Percentiles rank a stretch among this genome's conserved stretches.
phyloP scores from a whole-genome alignment of 106 monocot genomes.

The Dioscorea zingiberensis region DNA sequence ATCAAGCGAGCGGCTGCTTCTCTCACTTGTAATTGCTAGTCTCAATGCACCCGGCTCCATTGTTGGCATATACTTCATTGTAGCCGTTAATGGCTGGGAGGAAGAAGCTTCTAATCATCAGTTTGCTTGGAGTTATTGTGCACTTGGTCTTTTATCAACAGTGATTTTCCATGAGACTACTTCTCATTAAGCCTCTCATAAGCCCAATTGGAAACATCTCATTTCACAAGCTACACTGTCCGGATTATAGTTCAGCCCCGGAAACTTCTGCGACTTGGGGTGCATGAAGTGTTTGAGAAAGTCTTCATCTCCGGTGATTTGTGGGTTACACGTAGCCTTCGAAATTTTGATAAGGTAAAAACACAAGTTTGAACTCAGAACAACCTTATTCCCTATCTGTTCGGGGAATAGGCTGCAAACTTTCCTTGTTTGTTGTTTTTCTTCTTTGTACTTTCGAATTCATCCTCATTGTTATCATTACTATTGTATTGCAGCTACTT shows the following conservation, averaged over 20 bases:
- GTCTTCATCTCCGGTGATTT: constrained; percentile 55
- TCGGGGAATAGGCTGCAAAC: too few species aligned
- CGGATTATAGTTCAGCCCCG: constrained; percentile 35
- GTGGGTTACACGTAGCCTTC: constrained; percentile 43
- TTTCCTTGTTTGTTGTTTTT: too few species aligned
- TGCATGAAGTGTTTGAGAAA: constrained; percentile 69
- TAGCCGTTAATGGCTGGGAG: constrained; percentile 62
- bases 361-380: too few species aligned
- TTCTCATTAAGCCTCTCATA: constrained; percentile 41
- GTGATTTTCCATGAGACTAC: constrained; percentile 56
- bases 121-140: constrained; percentile 45
- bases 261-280: constrained; percentile 26
- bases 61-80: constrained; percentile 77
- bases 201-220: constrained; percentile 27
- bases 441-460: too few species aligned
- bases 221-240: constrained; percentile 48
- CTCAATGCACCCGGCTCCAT: constrained; percentile 69
- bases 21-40: constrained; percentile 70
- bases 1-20: constrained; percentile 63
- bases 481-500: constrained; percentile 33
- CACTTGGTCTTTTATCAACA: constrained; percentile 44
- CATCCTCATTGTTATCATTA: too few species aligned
- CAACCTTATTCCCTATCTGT: too few species aligned
- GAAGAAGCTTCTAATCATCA: constrained; percentile 58
- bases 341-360: constrained; percentile 84